Percentiles rank a stretch among this genome's conserved stretches.
Conservation (phyloP, 768 basidiomycete genomes). For the Hericium rajendrae region DNA sequence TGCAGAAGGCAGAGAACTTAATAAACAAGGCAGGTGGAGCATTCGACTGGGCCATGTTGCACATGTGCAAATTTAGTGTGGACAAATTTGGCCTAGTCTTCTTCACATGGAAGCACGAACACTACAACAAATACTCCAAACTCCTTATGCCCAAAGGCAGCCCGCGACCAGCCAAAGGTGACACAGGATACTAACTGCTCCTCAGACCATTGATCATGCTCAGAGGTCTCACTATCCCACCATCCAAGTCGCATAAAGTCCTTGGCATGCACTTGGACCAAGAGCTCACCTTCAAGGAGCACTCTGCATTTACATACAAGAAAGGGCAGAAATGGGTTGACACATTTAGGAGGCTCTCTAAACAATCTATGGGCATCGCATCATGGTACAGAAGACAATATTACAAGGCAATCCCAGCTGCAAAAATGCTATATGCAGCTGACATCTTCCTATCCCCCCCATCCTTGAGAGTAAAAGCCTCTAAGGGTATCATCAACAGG, state of each 20-base stretch:
- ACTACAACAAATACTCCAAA: neutral
- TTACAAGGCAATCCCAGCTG: constrained; percentile 19
- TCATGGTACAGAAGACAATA: constrained; percentile 12
- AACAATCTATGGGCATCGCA: constrained; percentile 13
- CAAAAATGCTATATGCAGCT: constrained; percentile 24
- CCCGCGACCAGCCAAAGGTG: neutral
- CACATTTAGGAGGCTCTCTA: constrained; percentile 16
- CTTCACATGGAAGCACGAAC: neutral
- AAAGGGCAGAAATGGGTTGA: constrained; percentile 18
- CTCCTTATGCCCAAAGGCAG: neutral
- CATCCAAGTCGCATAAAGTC: constrained; percentile 15
- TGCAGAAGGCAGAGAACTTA: constrained; percentile 7
- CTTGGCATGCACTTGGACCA: constrained; percentile 24
- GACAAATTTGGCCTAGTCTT: too few relatives aligned
- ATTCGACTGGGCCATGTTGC: constrained; percentile 19
- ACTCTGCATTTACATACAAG: constrained; percentile 8
- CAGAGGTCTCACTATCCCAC: constrained; percentile 13
- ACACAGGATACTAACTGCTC: neutral
- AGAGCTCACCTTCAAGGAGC: constrained; percentile 18
- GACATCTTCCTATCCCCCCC: constrained; percentile 17
- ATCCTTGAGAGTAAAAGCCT: neutral
- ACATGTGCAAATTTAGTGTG: constrained; percentile 18
- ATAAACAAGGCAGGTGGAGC: constrained; percentile 9
- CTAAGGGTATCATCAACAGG: neutral
- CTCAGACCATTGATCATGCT: neutral